Conservation (phyloP, 75 land plant genomes). For the Isoetes taiwanensis region DNA sequence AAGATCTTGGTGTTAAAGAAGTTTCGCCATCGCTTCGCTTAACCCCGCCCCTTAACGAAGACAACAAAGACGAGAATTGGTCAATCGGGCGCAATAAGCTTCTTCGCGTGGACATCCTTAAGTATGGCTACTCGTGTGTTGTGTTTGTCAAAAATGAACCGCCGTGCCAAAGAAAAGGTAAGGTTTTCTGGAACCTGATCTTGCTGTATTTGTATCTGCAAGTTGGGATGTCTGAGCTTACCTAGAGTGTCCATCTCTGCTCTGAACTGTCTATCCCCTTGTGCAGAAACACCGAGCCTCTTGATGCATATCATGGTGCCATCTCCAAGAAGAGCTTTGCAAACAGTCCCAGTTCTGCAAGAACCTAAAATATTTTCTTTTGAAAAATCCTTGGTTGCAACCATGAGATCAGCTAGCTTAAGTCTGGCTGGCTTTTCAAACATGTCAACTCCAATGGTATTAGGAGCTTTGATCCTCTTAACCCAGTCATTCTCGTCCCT, state of each 20-base stretch:
- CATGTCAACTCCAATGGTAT: constrained; percentile 37
- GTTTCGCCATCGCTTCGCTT: too few species aligned
- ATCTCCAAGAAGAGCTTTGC: constrained; percentile 57
- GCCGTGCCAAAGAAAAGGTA: too few species aligned
- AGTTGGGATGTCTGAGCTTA: constrained; percentile 47
- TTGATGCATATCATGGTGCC: constrained; percentile 70
- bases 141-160: too few species aligned
- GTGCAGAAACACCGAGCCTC: constrained; percentile 56
- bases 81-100: too few species aligned
- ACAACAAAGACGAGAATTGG: too few species aligned
- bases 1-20: too few species aligned
- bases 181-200: too few species aligned
- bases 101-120: too few species aligned
- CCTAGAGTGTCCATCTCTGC: constrained; percentile 80
- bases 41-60: too few species aligned
- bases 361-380: constrained; percentile 47
- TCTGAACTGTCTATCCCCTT: constrained; percentile 53
- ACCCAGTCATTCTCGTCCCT: constrained; percentile 44
- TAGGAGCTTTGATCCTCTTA: constrained; percentile 24
- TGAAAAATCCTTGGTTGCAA: constrained; percentile 65
- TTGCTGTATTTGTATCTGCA: too few species aligned
- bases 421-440: constrained; percentile 82
- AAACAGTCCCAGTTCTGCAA: constrained; percentile 64
- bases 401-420: constrained; percentile 63
- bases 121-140: too few species aligned